Evolutionary conservation across 768 basidiomycete species (phyloP).

Genomic region (Mycena metata): DNA sequence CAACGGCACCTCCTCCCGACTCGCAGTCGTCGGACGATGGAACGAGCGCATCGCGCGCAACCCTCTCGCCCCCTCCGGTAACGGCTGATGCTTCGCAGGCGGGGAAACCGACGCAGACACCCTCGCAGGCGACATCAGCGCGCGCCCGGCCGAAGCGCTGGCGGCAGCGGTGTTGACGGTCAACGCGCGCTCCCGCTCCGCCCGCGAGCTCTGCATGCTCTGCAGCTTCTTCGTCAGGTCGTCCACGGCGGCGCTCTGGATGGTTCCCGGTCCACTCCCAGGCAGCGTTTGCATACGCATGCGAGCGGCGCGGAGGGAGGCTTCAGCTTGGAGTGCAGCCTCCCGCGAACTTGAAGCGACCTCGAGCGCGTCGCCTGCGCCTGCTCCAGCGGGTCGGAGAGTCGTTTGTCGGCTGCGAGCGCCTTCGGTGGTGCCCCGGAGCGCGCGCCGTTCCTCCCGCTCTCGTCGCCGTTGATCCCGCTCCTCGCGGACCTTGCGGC

Average conservation of each 20-base stretch:
- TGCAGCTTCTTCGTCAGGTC: conserved; percentile 72
- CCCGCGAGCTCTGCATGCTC: conserved; percentile 57
- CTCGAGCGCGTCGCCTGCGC: conserved; percentile 42
- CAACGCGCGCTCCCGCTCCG: conserved; percentile 66
- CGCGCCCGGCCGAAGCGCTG: conserved; percentile 28
- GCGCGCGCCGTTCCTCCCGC: conserved; percentile 51
- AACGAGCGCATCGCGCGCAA: conserved; percentile 73
- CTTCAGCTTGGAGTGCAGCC: conserved; percentile 35
- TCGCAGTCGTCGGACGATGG: conserved; percentile 58
- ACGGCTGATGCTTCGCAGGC: conserved; percentile 40
- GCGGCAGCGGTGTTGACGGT: conserved; percentile 41
- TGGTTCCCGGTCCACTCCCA: conserved; percentile 44
- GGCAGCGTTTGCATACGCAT: conserved; percentile 58
- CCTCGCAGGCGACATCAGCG: conserved; percentile 4
- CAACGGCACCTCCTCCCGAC: conserved; percentile 46
- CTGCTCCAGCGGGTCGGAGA: conserved; percentile 55
- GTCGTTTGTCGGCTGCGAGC: conserved; percentile 48
- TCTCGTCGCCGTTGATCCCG: conserved; percentile 68
- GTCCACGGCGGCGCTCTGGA: conserved; percentile 63
- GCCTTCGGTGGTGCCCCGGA: conserved; percentile 22
- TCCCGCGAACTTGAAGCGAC: conserved; percentile 35
- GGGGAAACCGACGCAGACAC: conserved; percentile 32
- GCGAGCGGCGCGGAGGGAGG: conserved; percentile 30
- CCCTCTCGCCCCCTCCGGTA: conserved; percentile 39
- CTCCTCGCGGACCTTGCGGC: conserved; percentile 78